Conservation (phyloP, 2,329 filamentous ascomycete genomes). For the Diplodia sapinea region DNA sequence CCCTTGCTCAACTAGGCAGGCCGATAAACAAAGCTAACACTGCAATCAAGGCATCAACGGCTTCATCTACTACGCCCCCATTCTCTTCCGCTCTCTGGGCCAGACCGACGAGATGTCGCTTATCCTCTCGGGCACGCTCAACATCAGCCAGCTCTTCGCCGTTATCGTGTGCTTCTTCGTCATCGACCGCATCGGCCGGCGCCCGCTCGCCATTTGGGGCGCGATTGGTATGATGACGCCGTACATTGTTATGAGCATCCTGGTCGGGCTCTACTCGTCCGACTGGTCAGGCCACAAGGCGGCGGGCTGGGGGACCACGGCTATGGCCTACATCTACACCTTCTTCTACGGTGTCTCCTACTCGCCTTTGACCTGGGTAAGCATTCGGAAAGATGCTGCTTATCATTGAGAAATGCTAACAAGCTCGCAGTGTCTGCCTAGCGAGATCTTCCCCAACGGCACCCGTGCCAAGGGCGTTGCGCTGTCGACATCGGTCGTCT, state of each 20-base stretch:
- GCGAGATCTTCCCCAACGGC: constrained; percentile 32
- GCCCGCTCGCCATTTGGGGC: constrained; percentile 34
- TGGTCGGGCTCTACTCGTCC: constrained; percentile 60
- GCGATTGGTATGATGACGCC: constrained; percentile 40
- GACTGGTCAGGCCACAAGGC: constrained; percentile 58
- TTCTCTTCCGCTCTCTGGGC: constrained; percentile 51
- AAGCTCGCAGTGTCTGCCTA: constrained; percentile 11
- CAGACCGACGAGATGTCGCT: constrained; percentile 43
- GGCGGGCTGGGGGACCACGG: constrained; percentile 60
- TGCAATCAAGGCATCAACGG: constrained; percentile 42
- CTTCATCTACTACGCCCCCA: constrained; percentile 57
- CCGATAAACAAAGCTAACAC: neutral
- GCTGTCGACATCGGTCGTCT: constrained; percentile 67
- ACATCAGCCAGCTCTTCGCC: constrained; percentile 45
- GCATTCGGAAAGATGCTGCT: neutral
- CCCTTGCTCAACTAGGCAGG: neutral
- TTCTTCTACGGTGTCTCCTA: constrained; percentile 60
- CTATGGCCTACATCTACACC: constrained; percentile 58
- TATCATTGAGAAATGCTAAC: neutral
- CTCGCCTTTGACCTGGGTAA: constrained; percentile 43
- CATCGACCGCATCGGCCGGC: constrained; percentile 36
- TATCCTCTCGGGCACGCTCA: constrained; percentile 42
- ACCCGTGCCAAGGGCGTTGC: constrained; percentile 53
- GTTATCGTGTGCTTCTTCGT: constrained; percentile 33
- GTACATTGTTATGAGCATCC: constrained; percentile 58